Evolutionary conservation across 2,329 filamentous ascomycete genomes (phyloP), one percentile per base, ranked within the genome.

Genomic region (Aaosphaeria pasadenensis): DNA sequence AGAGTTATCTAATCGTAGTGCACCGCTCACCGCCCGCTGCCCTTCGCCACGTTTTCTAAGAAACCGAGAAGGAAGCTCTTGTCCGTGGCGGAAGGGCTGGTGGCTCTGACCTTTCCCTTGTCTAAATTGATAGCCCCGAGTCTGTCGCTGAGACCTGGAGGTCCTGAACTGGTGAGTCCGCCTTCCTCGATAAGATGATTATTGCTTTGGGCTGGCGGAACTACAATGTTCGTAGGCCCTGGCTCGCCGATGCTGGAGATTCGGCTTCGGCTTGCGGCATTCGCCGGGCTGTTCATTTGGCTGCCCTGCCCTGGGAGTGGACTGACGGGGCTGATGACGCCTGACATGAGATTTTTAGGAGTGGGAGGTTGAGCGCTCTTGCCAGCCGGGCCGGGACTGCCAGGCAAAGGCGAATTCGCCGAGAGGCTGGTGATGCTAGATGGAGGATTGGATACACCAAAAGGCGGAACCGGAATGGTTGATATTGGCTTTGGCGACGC

Each of bases 21-120:
- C 17, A 24, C 17, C 17, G 17, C 17, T 24, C 17, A 24, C 17
- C 17, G 17, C 17, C 17, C 17, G 17, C 17, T 24, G 17, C 33
- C n/a, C 33, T 36, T 36, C 33, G 66, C 66, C 32, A 80, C 75
- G 48, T 75, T 75, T 54, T 89, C 82, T 59, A 95, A 72, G 63
- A 90, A 94, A 7, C 82, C 86, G 44, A 94, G 75, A 63, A 95
- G 72, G 59, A 94, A 94, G 11, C 78, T 85, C 63, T 88, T 86
- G 57, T 94, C 85, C 0, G 83, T 0, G 87, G 81, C 43, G 61
- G 69, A 30, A 33, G 30, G 7, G 7, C 29, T 43, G 11, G 44
- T 55, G 11, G 43, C 45, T 35, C 51, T 50, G 11, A 42, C 49
- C 30, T 49, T 53, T n/a, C 45, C 51, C n/a, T 41, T 43, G 7